Evolutionary conservation across 2,329 filamentous ascomycete genomes (phyloP).

Genomic region (Trichophaea hybrida): DNA sequence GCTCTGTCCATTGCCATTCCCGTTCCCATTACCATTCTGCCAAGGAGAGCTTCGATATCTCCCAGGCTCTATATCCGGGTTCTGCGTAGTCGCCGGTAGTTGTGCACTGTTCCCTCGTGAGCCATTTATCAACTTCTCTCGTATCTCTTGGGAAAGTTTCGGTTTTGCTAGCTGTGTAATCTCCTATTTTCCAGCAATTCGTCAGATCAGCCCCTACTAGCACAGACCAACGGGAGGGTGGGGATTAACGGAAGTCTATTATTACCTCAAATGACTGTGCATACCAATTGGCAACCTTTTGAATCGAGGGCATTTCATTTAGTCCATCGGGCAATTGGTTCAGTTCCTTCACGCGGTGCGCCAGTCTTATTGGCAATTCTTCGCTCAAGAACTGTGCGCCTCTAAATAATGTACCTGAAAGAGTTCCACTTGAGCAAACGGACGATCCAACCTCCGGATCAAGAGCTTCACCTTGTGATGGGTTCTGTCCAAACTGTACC

Average conservation of each 20-base stretch:
- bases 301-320: slow-evolving; percentile 94
- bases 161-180: slow-evolving; percentile 78
- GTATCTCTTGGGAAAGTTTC: slow-evolving; percentile 57
- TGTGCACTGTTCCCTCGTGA: slow-evolving; percentile 38
- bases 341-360: slow-evolving; percentile 90
- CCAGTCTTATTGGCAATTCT: slow-evolving; percentile 89
- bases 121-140: slow-evolving; percentile 37
- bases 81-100: slow-evolving; percentile 69
- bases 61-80: slow-evolving; percentile 74
- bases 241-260: slow-evolving; percentile 9
- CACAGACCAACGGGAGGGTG: not conserved
- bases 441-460: slow-evolving; percentile 6
- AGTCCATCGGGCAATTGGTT: slow-evolving; percentile 84
- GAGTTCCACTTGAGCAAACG: not conserved
- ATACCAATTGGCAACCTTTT: slow-evolving; percentile 94
- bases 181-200: slow-evolving; percentile 45
- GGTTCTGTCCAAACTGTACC: slow-evolving; percentile 94
- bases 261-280: slow-evolving; percentile 96
- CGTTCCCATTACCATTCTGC: slow-evolving; percentile 37
- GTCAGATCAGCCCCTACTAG: not conserved
- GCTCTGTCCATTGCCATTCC: slow-evolving; percentile 38
- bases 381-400: slow-evolving; percentile 97
- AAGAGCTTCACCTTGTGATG: slow-evolving; percentile 57
- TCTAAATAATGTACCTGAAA: slow-evolving; percentile 76
- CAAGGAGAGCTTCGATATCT: slow-evolving; percentile 54